phyloP scores from a whole-genome alignment of 2,329 filamentous ascomycete species.

The Beauveria brongniartii region DNA sequence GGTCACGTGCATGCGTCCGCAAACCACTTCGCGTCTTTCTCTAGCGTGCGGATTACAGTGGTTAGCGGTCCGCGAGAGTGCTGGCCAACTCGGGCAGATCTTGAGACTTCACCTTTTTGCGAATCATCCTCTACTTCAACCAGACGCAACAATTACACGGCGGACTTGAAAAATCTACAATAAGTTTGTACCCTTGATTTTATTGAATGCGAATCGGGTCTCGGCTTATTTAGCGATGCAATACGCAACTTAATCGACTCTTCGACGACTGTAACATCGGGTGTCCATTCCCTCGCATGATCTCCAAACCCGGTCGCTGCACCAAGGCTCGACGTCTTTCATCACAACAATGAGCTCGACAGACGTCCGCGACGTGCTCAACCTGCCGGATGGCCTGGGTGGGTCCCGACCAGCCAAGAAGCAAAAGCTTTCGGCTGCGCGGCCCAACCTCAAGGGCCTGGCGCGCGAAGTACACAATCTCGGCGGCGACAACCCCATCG shows the following conservation, averaged over 20 bases:
- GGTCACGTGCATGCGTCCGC: constrained; percentile 26
- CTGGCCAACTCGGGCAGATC: background rate
- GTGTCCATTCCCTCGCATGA: background rate
- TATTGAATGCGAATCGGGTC: background rate
- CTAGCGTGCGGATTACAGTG: background rate
- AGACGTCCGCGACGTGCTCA: constrained; percentile 84
- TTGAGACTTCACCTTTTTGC: background rate
- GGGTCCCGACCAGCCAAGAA: constrained; percentile 61
- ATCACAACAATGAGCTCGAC: constrained; percentile 36
- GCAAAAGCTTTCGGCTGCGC: constrained; percentile 56
- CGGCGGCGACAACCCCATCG: constrained; percentile 58
- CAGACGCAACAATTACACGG: background rate
- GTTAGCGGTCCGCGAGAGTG: background rate
- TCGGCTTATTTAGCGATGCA: background rate
- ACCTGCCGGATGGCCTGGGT: constrained; percentile 55
- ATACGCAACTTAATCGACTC: background rate
- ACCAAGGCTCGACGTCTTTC: background rate
- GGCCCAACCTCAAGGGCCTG: constrained; percentile 53
- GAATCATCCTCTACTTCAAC: background rate
- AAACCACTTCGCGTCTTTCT: constrained; percentile 1
- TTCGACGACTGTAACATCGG: constrained; percentile 11
- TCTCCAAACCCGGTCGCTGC: background rate
- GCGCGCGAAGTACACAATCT: constrained; percentile 59
- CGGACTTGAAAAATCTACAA: background rate
- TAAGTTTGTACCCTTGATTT: background rate